Evolutionary conservation across 768 basidiomycete genomes (phyloP).

Genomic region (Pleurotus salmoneostramineus): DNA sequence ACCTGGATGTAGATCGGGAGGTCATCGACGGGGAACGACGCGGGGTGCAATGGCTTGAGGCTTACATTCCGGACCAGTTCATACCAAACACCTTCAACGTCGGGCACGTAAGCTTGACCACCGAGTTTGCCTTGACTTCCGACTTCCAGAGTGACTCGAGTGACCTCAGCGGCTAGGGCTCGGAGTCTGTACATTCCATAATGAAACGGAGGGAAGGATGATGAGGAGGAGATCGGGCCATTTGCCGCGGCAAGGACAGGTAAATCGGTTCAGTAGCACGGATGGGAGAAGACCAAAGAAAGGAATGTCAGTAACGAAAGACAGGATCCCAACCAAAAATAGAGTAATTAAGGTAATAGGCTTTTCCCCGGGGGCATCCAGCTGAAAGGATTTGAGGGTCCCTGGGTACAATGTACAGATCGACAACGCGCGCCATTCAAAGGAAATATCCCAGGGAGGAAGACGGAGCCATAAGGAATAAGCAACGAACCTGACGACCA

Average conservation of each 20-base stretch:
- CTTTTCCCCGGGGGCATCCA: background rate
- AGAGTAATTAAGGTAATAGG: background rate
- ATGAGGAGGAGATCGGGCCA: background rate
- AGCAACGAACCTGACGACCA: slow-evolving; percentile 36
- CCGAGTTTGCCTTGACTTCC: slow-evolving; percentile 89
- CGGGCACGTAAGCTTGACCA: slow-evolving; percentile 81
- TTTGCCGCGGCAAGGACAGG: no score
- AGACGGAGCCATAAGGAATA: background rate
- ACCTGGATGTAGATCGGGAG: slow-evolving; percentile 34
- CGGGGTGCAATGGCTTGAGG: slow-evolving; percentile 1
- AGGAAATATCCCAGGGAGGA: background rate
- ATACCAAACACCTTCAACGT: slow-evolving; percentile 84
- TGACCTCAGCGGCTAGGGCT: slow-evolving; percentile 76
- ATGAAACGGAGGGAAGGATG: background rate
- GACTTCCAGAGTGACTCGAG: slow-evolving; percentile 78
- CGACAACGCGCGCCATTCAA: background rate
- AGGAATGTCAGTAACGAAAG: background rate
- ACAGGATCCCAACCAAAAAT: background rate
- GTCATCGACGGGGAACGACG: background rate
- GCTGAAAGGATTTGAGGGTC: background rate
- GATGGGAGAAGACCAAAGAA: background rate
- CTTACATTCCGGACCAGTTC: slow-evolving; percentile 72
- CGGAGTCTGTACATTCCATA: slow-evolving; percentile 32
- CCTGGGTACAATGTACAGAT: background rate
- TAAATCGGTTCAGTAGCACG: slow-evolving; percentile 25